These are phyloP conservation scores for Anisodus tanguticus DNA, from an alignment of 257 asterid genomes.

Conservation along the genomic window DNA sequence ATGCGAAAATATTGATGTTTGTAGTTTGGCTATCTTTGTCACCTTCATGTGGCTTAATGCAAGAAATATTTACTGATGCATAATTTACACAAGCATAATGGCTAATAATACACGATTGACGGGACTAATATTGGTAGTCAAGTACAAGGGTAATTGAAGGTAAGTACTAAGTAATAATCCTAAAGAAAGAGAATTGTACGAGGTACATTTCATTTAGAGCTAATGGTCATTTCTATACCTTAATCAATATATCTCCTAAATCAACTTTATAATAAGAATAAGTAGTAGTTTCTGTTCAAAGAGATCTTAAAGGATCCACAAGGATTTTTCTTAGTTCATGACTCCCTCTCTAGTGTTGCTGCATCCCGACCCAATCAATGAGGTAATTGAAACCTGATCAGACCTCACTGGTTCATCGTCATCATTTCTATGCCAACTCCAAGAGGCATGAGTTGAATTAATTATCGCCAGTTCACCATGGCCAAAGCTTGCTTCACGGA, in stretches of 20 bases:
- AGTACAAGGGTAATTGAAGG: background rate
- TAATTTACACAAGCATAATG: background rate
- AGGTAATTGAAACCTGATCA: slow-evolving; percentile 73
- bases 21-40: background rate
- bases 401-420: slow-evolving; percentile 80
- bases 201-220: background rate
- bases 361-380: slow-evolving; percentile 63
- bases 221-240: background rate
- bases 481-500: slow-evolving; percentile 96
- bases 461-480: slow-evolving; percentile 80
- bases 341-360: slow-evolving; percentile 27
- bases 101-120: background rate
- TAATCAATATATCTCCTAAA: background rate
- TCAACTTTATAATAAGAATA: background rate
- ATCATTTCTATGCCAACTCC: slow-evolving; percentile 97
- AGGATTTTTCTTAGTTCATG: slow-evolving; percentile 39
- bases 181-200: background rate
- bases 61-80: background rate
- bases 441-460: slow-evolving; percentile 78
- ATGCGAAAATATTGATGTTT: background rate
- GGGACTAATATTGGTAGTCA: background rate
- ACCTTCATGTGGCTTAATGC: background rate
- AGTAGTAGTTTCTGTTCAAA: background rate
- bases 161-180: background rate
- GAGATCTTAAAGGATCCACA: background rate